These are phyloP conservation scores for Amanita phalloides DNA, from an alignment of 768 basidiomycete species.

Conservation along the genomic window DNA sequence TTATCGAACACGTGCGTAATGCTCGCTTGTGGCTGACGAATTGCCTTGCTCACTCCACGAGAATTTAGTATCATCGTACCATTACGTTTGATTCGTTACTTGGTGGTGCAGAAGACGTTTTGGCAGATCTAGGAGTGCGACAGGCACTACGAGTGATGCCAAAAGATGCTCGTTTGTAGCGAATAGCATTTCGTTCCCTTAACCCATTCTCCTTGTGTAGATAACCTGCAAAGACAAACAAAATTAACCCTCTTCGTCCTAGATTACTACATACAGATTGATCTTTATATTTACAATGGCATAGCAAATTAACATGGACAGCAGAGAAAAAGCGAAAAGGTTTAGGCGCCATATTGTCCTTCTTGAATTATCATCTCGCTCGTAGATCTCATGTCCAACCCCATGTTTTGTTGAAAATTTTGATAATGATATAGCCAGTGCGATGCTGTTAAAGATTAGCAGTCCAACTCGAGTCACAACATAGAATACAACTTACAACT, in stretches of 20 bases:
- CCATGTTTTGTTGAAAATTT: conserved; percentile 25
- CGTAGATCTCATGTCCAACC: conserved; percentile 18
- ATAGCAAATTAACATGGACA: background rate
- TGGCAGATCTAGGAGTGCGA: conserved; percentile 66
- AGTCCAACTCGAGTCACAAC: background rate
- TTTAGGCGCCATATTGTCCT: conserved; percentile 6
- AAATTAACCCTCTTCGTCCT: background rate
- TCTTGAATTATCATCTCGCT: conserved; percentile 14
- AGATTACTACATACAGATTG: background rate
- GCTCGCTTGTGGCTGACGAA: background rate
- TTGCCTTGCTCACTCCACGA: conserved; percentile 6
- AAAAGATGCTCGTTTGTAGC: conserved; percentile 45
- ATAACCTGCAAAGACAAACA: no score
- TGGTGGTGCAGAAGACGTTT: conserved; percentile 65
- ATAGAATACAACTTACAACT: conserved; percentile 14
- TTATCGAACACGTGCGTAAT: conserved; percentile 56
- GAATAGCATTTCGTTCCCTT: background rate
- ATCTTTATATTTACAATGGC: background rate
- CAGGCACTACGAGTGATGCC: conserved; percentile 69
- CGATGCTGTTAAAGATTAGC: conserved; percentile 17
- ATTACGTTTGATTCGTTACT: conserved; percentile 61
- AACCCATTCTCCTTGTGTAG: background rate
- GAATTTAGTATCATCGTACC: conserved; percentile 47
- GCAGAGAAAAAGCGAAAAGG: background rate
- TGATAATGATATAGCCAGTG: conserved; percentile 26